Percentiles rank a stretch among this genome's conserved stretches.
Evolutionary conservation across 2,329 filamentous ascomycete species (phyloP).

Genomic region (Ascomycota sp.): DNA sequence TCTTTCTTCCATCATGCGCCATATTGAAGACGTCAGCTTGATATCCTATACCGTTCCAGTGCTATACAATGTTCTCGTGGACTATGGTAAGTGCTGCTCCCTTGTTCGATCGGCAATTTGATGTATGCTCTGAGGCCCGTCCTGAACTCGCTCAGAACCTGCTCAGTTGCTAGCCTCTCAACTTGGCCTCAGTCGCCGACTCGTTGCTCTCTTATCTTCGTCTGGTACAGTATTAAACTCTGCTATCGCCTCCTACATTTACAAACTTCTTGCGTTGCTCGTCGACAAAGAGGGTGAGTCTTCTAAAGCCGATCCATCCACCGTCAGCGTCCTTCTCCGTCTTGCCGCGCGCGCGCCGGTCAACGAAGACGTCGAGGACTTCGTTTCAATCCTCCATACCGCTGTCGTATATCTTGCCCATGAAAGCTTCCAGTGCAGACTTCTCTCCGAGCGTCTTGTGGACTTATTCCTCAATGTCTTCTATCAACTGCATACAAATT

Average conservation of each 20-base stretch:
- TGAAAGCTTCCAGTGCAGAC: constrained; percentile 24
- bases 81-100: constrained; percentile 27
- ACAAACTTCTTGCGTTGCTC: constrained; percentile 33
- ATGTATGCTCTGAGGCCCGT: too few relatives aligned
- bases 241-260: constrained; percentile 27
- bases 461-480: constrained; percentile 25
- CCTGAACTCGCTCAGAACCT: constrained; percentile 19
- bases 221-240: constrained; percentile 15
- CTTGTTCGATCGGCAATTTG: not conserved
- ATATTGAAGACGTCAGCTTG: constrained; percentile 24
- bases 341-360: constrained; percentile 20
- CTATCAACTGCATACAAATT: constrained; percentile 22
- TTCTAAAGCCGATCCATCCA: constrained; percentile 19
- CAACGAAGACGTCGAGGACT: constrained; percentile 29
- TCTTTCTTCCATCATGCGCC: constrained; percentile 23
- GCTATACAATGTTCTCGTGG: constrained; percentile 38
- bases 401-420: constrained; percentile 33
- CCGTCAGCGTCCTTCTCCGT: constrained; percentile 25
- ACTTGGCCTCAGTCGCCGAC: constrained; percentile 23
- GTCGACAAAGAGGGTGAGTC: constrained; percentile 28
- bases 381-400: constrained; percentile 26
- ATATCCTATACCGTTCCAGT: constrained; percentile 33
- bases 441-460: constrained; percentile 19
- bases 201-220: constrained; percentile 25
- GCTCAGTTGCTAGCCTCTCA: constrained; percentile 33